A percentile compares a stretch with the other conserved stretches of the same genome.
Conservation (phyloP, 2,329 filamentous ascomycete genomes). For the Epichloe coenophiala region DNA sequence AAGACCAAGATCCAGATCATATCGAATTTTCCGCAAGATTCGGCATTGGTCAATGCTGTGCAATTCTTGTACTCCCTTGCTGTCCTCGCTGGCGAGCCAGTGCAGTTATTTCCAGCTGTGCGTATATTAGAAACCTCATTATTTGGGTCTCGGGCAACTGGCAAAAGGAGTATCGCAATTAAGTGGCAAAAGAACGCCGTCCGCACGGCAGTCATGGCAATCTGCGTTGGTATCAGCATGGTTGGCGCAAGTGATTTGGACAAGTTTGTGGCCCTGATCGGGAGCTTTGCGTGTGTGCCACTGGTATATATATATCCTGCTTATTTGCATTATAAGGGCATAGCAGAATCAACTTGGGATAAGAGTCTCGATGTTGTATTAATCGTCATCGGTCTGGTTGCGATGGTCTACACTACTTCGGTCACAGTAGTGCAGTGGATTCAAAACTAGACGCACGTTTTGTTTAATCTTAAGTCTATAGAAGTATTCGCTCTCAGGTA, state of each 20-base stretch:
- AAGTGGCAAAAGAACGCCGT: conserved; percentile 70
- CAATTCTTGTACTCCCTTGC: conserved; percentile 64
- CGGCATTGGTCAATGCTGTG: conserved; percentile 59
- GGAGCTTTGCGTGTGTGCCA: conserved; percentile 60
- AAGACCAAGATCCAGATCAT: conserved; percentile 61
- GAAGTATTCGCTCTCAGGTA: no score
- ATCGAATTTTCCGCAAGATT: conserved; percentile 59
- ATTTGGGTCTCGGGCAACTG: conserved; percentile 51
- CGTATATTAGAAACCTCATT: conserved; percentile 56
- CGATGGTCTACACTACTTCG: conserved; percentile 58
- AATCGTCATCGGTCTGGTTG: conserved; percentile 47
- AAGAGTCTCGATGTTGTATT: conserved; percentile 48
- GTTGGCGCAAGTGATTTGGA: conserved; percentile 56
- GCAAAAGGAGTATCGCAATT: conserved; percentile 48
- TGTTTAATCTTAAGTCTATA: no score
- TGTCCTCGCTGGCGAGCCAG: conserved; percentile 59
- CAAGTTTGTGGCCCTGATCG: conserved; percentile 62
- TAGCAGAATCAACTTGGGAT: conserved; percentile 40
- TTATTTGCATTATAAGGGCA: conserved; percentile 53
- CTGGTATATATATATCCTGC: conserved; percentile 68
- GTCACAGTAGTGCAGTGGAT: conserved; percentile 38
- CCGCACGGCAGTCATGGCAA: conserved; percentile 38
- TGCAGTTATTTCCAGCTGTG: conserved; percentile 61
- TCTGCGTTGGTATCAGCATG: conserved; percentile 49
- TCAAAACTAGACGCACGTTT: background rate